Evolutionary conservation across 352 stramenopile genomes (phyloP), one percentile per base, ranked within the genome.

Genomic region (Blastocystis sp.): DNA sequence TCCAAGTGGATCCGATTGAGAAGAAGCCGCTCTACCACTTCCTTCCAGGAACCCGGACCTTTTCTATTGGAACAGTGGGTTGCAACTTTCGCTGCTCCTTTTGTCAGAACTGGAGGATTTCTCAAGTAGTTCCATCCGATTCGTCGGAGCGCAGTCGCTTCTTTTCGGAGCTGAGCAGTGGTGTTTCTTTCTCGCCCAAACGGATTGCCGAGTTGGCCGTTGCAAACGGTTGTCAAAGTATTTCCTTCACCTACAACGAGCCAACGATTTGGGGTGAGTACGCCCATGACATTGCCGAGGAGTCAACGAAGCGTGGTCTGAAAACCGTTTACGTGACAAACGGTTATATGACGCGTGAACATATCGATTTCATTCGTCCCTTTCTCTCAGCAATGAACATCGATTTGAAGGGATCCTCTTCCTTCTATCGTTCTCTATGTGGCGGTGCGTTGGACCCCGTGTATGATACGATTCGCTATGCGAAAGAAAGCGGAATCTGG

Each of bases 11-110:
- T 75, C 63, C 63, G 9, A 56, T 75, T 14, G 63, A 75, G 24
- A 75, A 75, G 63, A 75, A 75, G 27, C 63, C 63, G 42, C 46
- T 75, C 24, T 56, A 38, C 27, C 63, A 75, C 46, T 75, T 75
- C 42, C 24, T 75, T 0, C 63, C 63, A 46, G 46, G 46, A 2
- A 54, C 63, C n/a, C n/a, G 27, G 24, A 38, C 46, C 9, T 51
- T 75, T 0, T 75, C 63, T 75, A 40, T 75, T n/a, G 63, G 63
- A 14, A 75, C 63, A 38, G 0, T 75, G 14, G 63, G 63, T 27
- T 75, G 63, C 46, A 75, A 75, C 42, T 75, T 38, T 24, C 38
- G 46, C 34, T 75, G 63, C 46, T 40, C 63, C 29, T 75, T 75
- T 24, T 75, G 63, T 51, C 63, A 75, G 4, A 75, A 75, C 46